phyloP scores from a whole-genome alignment of 768 basidiomycete species.

The Amanita phalloides region DNA sequence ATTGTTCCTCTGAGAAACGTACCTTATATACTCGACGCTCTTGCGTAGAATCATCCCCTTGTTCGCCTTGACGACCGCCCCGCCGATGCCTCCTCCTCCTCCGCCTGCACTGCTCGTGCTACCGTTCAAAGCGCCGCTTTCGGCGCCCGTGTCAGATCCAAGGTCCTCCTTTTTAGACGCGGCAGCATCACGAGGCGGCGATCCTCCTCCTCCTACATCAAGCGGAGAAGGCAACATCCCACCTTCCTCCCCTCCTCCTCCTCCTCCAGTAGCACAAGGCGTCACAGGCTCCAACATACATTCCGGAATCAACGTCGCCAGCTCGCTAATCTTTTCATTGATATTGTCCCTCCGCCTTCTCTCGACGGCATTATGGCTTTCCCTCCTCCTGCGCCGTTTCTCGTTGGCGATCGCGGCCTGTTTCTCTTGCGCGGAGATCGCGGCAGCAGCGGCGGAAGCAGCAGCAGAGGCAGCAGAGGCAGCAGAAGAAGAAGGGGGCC shows the following conservation, averaged over 20 bases:
- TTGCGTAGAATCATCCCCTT: conserved; percentile 91
- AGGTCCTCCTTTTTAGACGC: background rate
- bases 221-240: background rate
- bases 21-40: conserved; percentile 64
- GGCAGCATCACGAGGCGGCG: background rate
- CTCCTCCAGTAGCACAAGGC: background rate
- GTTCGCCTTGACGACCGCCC: conserved; percentile 66
- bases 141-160: background rate
- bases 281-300: conserved; percentile 54
- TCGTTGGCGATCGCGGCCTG: conserved; percentile 62
- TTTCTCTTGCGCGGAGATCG: conserved; percentile 22
- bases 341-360: conserved; percentile 83
- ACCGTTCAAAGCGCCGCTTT: background rate
- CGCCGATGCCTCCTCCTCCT: conserved; percentile 2
- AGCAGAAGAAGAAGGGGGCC: background rate
- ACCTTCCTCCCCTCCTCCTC: background rate
- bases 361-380: conserved; percentile 91
- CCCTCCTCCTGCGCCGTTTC: conserved; percentile 70
- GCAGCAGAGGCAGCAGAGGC: background rate
- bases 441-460: background rate
- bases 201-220: background rate
- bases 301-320: conserved; percentile 83
- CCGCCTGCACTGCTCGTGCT: conserved; percentile 11
- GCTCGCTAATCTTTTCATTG: conserved; percentile 89
- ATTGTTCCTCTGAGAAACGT: conserved; percentile 4